Conservation (phyloP, 139 green algal genomes). For the Chlamydomonas asymmetrica region DNA sequence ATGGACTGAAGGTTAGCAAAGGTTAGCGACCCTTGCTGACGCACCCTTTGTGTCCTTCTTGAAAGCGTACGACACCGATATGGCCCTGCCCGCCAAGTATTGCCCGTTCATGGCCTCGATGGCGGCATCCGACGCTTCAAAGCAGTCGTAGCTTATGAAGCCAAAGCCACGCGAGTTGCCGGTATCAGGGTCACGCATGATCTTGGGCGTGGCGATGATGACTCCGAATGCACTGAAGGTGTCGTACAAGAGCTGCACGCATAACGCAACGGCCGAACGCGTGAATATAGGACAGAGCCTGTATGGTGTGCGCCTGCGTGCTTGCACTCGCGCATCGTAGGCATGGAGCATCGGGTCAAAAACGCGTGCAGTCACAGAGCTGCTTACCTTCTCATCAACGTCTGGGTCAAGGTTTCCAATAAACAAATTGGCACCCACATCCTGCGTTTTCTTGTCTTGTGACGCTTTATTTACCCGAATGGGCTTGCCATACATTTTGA, state of each 20-base stretch:
- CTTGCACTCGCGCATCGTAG: no score
- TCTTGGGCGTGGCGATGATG: slow-evolving; percentile 91
- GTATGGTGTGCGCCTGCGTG: no score
- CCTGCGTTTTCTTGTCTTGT: slow-evolving; percentile 77
- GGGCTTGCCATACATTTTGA: slow-evolving; percentile 94
- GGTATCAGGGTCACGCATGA: slow-evolving; percentile 96
- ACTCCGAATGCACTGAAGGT: slow-evolving; percentile 98
- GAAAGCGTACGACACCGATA: slow-evolving; percentile 93
- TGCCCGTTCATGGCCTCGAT: slow-evolving; percentile 98
- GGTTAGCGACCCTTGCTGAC: no score
- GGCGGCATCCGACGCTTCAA: slow-evolving; percentile 85
- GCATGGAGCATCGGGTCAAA: no score
- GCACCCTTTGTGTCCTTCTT: slow-evolving; percentile 95
- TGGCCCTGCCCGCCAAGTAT: slow-evolving; percentile 89
- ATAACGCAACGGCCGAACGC: no score
- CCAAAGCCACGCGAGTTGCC: slow-evolving; percentile 89
- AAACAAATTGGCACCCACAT: slow-evolving; percentile 98
- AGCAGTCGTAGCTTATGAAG: slow-evolving; percentile 94
- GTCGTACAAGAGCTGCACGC: slow-evolving; percentile 91
- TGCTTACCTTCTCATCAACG: slow-evolving; percentile 93
- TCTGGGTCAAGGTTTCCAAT: slow-evolving; percentile 96
- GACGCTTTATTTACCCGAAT: slow-evolving; percentile 94
- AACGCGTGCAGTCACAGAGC: no score
- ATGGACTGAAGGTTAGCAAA: no score
- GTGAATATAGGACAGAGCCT: no score